A percentile compares a stretch with the other conserved stretches of the same genome.
These are phyloP conservation scores for Arctium lappa DNA, from an alignment of 129 eudicot genomes.

Conservation along the genomic window DNA sequence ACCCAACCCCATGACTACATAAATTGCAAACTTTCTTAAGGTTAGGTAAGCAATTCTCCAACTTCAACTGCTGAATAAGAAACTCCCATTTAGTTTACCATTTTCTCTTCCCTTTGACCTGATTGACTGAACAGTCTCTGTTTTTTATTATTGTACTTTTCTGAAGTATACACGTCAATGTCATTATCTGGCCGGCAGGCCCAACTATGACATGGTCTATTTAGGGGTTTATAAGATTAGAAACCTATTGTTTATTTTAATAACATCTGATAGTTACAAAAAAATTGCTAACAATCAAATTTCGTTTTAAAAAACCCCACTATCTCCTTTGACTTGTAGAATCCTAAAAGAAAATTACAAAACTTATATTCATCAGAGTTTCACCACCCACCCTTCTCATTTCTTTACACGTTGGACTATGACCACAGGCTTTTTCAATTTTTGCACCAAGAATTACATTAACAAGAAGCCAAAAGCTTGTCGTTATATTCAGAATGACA, in stretches of 20 bases:
- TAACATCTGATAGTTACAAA: neutral
- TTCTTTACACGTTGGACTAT: neutral
- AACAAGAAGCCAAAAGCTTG: neutral
- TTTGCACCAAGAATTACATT: slow-evolving; percentile 3
- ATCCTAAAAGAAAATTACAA: neutral
- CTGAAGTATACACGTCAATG: neutral
- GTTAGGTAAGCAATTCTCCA: neutral
- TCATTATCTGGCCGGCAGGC: neutral
- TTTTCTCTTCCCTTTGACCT: neutral
- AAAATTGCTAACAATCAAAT: neutral
- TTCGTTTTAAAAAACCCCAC: neutral
- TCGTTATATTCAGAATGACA: neutral
- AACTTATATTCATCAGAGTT: neutral
- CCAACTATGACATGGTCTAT: neutral
- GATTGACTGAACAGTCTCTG: neutral
- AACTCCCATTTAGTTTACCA: neutral
- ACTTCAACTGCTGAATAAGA: neutral
- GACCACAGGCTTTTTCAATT: neutral
- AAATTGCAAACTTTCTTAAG: too few relatives aligned
- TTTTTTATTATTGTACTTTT: neutral
- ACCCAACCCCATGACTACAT: too few relatives aligned
- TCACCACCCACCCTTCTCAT: neutral
- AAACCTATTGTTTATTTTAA: neutral
- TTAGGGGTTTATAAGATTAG: neutral
- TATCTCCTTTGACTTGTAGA: neutral